Base-by-base conservation (phyloP, 2,329 filamentous ascomycete species). In the Hymenoscyphus fructigenus region DNA sequence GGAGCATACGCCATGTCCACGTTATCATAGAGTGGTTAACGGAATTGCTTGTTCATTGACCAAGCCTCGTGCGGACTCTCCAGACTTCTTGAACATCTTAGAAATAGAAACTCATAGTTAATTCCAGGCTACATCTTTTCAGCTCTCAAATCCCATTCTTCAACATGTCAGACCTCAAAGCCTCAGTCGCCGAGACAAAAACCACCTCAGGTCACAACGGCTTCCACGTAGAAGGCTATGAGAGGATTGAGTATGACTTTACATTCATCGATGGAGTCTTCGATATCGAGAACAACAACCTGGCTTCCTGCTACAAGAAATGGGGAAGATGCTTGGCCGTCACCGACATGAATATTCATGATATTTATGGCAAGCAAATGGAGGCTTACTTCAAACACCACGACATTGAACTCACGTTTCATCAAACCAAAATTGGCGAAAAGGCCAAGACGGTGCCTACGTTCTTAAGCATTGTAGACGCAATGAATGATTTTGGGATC, bases 221-320 rank as follows among this genome's bases (percentile, higher is more conserved):
- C 44, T 91, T 91, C 78, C 85, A 89, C 69, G 88, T 91, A 66
- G 85, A 87, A 70, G 89, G 89, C 28, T 90, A 90, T 71, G 89
- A 91, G 80, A 91, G 90, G 81, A 91, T 91, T 73, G 85, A 89
- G 73, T 91, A 91, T 75, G 88, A 90, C 77, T 91, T 91, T 76
- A 85, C 86, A 62, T 91, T 91, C 77, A 82, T 91, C 57, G 88
- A 91, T 70, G 85, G 84, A 58, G 82, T 91, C 64, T 91, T 91
- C 76, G 79, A 89, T 73, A 71, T 80, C 53, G 72, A 80, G 68
- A 89, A 90, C 72, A 71, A 79, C 17, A 83, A 90, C 70, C 81
- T 91, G 10, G 86, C 88, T 17, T 78, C 86, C 32, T 88, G 85
- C 76, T 91, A 91, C 77, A 78, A 83, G 71, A 79, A 79, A 67